phyloP scores from a whole-genome alignment of 306 rosid species.

The Sicyos baderoa region DNA sequence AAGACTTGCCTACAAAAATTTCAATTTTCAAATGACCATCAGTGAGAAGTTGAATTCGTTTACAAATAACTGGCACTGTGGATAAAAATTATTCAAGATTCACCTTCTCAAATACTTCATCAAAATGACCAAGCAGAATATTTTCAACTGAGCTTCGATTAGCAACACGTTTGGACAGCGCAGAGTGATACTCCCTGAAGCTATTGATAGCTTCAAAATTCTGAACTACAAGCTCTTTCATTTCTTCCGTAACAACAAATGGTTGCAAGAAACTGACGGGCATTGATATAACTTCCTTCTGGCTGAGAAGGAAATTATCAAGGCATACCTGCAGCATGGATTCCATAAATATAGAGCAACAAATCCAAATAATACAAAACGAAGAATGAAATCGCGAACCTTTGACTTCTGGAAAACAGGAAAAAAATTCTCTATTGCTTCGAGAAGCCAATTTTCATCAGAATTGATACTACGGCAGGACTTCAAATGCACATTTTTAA shows the following conservation, averaged over 20 bases:
- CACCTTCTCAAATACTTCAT: conserved; percentile 58
- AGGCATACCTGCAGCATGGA: conserved; percentile 51
- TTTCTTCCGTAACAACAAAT: conserved; percentile 46
- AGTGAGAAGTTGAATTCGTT: conserved; percentile 5
- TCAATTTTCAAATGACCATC: not conserved
- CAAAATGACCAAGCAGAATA: conserved; percentile 47
- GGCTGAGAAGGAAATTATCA: conserved; percentile 55
- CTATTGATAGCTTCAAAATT: conserved; percentile 46
- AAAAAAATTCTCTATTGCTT: conserved; percentile 47
- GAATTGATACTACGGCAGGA: conserved; percentile 45
- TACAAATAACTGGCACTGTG: not conserved
- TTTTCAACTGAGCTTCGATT: conserved; percentile 42
- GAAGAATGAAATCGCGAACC: conserved; percentile 39
- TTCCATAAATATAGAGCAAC: conserved; percentile 20
- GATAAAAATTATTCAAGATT: not conserved
- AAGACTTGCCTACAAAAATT: conserved; percentile 39
- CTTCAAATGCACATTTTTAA: conserved; percentile 43
- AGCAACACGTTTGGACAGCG: conserved; percentile 22
- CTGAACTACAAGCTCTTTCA: conserved; percentile 45
- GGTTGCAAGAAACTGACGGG: conserved; percentile 24
- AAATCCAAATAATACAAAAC: conserved; percentile 19
- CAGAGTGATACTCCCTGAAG: conserved; percentile 41
- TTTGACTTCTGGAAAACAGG: conserved; percentile 53
- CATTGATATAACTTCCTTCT: conserved; percentile 34
- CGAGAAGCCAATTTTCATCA: conserved; percentile 37